Conservation (phyloP, 2,329 filamentous ascomycete species). For the Thelonectria discophora region DNA sequence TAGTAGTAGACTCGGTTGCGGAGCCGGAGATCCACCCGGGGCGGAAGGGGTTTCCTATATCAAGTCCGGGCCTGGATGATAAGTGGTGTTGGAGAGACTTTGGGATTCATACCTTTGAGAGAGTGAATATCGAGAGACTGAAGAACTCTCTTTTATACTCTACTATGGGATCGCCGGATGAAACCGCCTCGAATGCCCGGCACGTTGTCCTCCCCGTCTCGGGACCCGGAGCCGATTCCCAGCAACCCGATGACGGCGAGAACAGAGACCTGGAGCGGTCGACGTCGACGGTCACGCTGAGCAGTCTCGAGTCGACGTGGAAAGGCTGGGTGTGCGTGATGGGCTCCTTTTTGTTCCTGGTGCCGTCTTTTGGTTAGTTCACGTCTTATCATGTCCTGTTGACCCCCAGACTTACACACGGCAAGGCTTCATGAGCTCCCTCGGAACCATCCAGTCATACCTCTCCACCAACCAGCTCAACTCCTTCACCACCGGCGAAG, state of each 20-base stretch:
- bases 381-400: neutral
- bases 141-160: neutral
- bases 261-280: constrained; percentile 28
- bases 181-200: neutral
- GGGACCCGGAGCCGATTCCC: constrained; percentile 13
- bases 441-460: constrained; percentile 60
- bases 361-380: constrained; percentile 38
- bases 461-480: constrained; percentile 55
- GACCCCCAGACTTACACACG: neutral
- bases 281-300: constrained; percentile 14
- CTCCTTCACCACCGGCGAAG: constrained; percentile 51
- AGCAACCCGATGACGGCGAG: constrained; percentile 17
- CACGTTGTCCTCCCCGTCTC: constrained; percentile 3
- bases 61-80: constrained; percentile 1
- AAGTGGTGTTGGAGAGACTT: neutral
- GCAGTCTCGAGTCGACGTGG: constrained; percentile 31
- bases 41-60: constrained; percentile 7
- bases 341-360: constrained; percentile 35
- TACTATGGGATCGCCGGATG: constrained; percentile 6
- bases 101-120: neutral
- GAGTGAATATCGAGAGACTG: neutral
- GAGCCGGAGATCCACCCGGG: constrained; percentile 18
- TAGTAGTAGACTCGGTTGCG: constrained; percentile 15
- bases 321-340: constrained; percentile 39
- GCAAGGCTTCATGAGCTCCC: constrained; percentile 56